These are phyloP conservation scores for Chlamydomonas reinhardtii DNA, from an alignment of 163 green algal species.

Conservation along the genomic window DNA sequence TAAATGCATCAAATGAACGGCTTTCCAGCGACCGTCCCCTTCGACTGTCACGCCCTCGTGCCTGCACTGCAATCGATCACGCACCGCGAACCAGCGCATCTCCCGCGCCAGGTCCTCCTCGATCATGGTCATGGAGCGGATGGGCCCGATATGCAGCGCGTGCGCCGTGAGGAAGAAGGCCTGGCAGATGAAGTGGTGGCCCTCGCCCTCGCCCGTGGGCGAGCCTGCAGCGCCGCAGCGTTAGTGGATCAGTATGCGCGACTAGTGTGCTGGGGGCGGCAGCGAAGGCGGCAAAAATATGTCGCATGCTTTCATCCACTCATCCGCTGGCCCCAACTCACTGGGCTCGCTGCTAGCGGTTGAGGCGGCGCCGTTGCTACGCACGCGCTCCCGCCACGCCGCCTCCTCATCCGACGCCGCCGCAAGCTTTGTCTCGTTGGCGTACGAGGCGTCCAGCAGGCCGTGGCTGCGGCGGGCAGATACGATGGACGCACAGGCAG, in stretches of 20 bases:
- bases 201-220: background rate
- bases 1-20: no score
- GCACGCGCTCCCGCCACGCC: slow-evolving; percentile 24
- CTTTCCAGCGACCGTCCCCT: no score
- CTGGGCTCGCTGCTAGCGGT: slow-evolving; percentile 4
- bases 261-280: no score
- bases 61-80: no score
- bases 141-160: slow-evolving; percentile 76
- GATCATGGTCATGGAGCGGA: slow-evolving; percentile 53
- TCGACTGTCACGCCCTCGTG: no score
- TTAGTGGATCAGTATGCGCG: no score
- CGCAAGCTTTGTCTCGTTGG: slow-evolving; percentile 2
- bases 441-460: slow-evolving; percentile 13
- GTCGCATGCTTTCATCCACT: no score
- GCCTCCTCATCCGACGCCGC: slow-evolving; percentile 33
- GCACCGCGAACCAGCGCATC: background rate
- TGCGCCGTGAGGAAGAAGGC: slow-evolving; percentile 90
- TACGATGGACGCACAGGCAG: no score
- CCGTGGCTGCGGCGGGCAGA: background rate
- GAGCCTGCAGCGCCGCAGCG: background rate
- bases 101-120: slow-evolving; percentile 15
- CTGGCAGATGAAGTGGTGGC: slow-evolving; percentile 91
- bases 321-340: no score
- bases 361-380: background rate
- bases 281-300: no score